phyloP scores from a whole-genome alignment of 345 rosid genomes.

The Lepidium africanum region DNA sequence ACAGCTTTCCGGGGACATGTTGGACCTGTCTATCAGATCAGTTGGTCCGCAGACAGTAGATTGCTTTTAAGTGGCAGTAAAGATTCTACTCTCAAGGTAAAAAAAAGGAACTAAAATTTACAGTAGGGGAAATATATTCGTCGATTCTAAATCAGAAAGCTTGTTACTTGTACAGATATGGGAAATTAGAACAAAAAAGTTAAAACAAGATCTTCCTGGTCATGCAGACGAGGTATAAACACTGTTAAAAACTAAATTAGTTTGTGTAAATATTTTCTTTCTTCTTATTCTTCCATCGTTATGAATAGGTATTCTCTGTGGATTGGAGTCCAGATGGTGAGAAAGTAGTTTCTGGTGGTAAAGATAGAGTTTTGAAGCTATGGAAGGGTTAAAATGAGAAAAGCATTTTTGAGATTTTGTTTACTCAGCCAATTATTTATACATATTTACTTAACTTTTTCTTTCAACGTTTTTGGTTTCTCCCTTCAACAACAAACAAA shows the following conservation, averaged over 20 bases:
- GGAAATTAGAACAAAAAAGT: constrained; percentile 69
- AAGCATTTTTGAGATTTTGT: not conserved
- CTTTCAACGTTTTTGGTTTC: not conserved
- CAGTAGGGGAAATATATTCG: not conserved
- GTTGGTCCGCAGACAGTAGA: constrained; percentile 99
- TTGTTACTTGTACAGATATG: constrained; percentile 47
- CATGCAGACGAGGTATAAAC: constrained; percentile 81
- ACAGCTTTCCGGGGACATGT: constrained; percentile 88
- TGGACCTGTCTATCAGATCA: constrained; percentile 91
- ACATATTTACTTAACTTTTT: not conserved
- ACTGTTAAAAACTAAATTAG: not conserved
- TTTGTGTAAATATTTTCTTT: not conserved
- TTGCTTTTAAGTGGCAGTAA: constrained; percentile 94
- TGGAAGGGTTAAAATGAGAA: constrained; percentile 67
- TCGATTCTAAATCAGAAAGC: not conserved
- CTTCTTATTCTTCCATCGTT: not conserved
- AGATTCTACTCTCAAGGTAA: constrained; percentile 93
- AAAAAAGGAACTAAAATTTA: not conserved
- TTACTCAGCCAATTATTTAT: not conserved
- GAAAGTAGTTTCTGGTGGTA: constrained; percentile 97
- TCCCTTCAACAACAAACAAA: not conserved
- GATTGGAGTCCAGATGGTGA: constrained; percentile 99
- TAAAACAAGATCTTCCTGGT: constrained; percentile 94
- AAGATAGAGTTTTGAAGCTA: constrained; percentile 77
- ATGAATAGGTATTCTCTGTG: constrained; percentile 66